These are phyloP conservation scores for Cutaneotrichosporon sp. DNA, from an alignment of 1,284 basidiomycete genomes.

Conservation along the genomic window DNA sequence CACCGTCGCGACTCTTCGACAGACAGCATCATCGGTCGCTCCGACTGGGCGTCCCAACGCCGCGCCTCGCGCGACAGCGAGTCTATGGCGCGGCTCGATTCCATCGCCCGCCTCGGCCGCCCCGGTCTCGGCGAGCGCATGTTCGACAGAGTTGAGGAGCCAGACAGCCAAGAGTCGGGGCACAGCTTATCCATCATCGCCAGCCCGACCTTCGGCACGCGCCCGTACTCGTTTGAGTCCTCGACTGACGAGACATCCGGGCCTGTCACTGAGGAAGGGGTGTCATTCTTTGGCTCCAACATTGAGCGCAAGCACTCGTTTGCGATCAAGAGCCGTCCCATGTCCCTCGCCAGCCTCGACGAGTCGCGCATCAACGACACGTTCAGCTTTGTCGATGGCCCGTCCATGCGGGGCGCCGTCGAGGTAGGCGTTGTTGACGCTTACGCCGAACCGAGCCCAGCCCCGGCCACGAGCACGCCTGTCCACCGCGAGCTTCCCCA, in stretches of 20 bases:
- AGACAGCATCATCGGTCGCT: conserved; percentile 61
- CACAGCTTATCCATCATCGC: neutral
- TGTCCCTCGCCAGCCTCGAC: conserved; percentile 56
- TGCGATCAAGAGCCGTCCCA: conserved; percentile 53
- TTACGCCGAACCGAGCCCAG: neutral
- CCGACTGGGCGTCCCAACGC: conserved; percentile 65
- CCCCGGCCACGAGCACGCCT: neutral
- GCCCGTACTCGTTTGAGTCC: conserved; percentile 15
- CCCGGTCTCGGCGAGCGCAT: conserved; percentile 85
- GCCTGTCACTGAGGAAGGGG: conserved; percentile 14
- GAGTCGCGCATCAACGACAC: conserved; percentile 31
- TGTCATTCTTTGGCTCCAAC: neutral
- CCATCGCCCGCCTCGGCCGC: conserved; percentile 62
- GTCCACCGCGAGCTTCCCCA: neutral
- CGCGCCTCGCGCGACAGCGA: conserved; percentile 65
- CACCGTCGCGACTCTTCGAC: conserved; percentile 56
- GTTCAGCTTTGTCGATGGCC: conserved; percentile 28
- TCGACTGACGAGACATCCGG: conserved; percentile 20
- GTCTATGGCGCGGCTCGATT: conserved; percentile 64
- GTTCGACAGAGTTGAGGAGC: conserved; percentile 65
- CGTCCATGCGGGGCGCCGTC: conserved; percentile 3
- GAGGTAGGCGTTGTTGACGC: neutral
- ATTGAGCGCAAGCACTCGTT: neutral
- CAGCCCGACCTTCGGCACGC: conserved; percentile 7
- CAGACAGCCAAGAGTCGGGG: neutral